These are phyloP conservation scores for Tothia fuscella DNA, from an alignment of 2,329 filamentous ascomycete genomes.

Conservation along the genomic window DNA sequence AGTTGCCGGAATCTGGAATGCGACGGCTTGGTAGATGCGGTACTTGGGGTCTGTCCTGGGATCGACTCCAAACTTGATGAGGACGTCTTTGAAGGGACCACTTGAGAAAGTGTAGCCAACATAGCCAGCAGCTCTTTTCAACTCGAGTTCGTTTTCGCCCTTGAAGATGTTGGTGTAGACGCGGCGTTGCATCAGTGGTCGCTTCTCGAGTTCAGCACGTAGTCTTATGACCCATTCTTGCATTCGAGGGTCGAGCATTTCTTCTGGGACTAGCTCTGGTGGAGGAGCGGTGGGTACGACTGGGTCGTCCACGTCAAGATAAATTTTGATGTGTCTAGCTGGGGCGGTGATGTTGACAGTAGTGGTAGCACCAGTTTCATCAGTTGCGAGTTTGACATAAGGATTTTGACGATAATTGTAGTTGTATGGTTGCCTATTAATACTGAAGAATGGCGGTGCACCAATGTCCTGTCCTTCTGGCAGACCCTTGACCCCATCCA, in stretches of 20 bases:
- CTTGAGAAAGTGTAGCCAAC: slow-evolving; percentile 86
- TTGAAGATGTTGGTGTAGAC: slow-evolving; percentile 52
- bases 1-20: slow-evolving; percentile 43
- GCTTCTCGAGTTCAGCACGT: slow-evolving; percentile 51
- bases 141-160: slow-evolving; percentile 35
- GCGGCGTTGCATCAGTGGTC: slow-evolving; percentile 79
- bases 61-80: slow-evolving; percentile 77
- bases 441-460: slow-evolving; percentile 8
- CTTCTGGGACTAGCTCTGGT: slow-evolving; percentile 40
- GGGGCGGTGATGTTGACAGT: slow-evolving; percentile 13
- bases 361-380: slow-evolving; percentile 32
- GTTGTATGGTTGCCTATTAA: slow-evolving; percentile 21
- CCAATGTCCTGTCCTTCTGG: slow-evolving; percentile 6
- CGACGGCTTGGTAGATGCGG: slow-evolving; percentile 76
- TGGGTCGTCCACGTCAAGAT: slow-evolving; percentile 49
- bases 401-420: slow-evolving; percentile 80
- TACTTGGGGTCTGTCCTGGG: slow-evolving; percentile 66
- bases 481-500: slow-evolving; percentile 3
- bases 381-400: slow-evolving; percentile 51
- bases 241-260: slow-evolving; percentile 43
- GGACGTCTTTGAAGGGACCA: slow-evolving; percentile 81
- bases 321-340: slow-evolving; percentile 45
- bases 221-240: slow-evolving; percentile 54
- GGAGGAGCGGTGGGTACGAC: slow-evolving; percentile 49
- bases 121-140: slow-evolving; percentile 71